Conservation (phyloP, 306 rosid genomes). For the Elaeagnus macrophylla region DNA sequence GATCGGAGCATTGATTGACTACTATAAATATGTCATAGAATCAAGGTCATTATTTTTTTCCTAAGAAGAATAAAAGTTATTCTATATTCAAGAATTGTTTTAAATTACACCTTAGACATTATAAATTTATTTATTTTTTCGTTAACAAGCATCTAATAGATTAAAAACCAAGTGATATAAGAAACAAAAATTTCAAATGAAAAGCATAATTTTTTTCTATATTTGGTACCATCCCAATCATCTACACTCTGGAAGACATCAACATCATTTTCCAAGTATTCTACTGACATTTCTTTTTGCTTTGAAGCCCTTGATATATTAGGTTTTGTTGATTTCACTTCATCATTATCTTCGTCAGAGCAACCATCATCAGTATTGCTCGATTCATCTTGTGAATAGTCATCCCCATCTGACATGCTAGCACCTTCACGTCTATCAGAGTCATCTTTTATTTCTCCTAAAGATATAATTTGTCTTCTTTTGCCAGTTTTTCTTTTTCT, state of each 20-base stretch:
- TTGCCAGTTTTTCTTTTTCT: conserved; percentile 31
- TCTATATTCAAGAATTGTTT: too few species aligned
- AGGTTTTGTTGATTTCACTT: conserved; percentile 24
- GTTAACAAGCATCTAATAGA: neutral
- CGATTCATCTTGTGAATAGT: conserved; percentile 28
- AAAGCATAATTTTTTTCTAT: neutral
- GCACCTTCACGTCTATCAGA: conserved; percentile 25
- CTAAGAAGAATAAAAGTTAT: too few species aligned
- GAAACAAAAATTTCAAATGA: neutral
- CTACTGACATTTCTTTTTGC: conserved; percentile 56
- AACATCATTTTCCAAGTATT: conserved; percentile 71
- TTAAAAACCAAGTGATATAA: neutral
- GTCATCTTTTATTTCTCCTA: conserved; percentile 26
- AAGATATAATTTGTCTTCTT: conserved; percentile 29
- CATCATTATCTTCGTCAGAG: conserved; percentile 29
- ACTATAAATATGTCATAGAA: conserved; percentile 7
- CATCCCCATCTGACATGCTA: conserved; percentile 31
- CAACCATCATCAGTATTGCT: conserved; percentile 32
- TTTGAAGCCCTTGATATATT: conserved; percentile 22
- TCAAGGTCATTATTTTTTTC: too few species aligned
- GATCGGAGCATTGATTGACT: conserved; percentile 6
- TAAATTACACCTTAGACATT: neutral
- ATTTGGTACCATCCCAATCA: conserved; percentile 71
- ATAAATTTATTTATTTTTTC: neutral
- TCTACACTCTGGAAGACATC: conserved; percentile 60